Conservation (phyloP, 208 protist species). For the Trypanosoma cruzi region DNA sequence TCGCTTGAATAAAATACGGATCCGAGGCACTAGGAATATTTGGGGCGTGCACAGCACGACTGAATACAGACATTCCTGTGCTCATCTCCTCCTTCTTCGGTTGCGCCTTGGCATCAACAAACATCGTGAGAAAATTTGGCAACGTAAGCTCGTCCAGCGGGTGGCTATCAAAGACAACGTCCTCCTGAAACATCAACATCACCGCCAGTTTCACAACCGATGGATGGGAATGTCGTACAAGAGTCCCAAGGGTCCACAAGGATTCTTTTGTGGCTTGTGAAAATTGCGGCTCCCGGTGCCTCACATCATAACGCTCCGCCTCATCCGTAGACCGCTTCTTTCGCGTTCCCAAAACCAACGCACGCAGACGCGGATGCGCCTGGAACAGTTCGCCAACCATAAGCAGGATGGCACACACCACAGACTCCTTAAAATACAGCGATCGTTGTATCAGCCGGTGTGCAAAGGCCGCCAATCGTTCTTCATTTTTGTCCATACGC, state of each 20-base stretch:
- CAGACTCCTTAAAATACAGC: conserved; percentile 83
- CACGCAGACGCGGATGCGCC: conserved; percentile 53
- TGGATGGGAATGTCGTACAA: conserved; percentile 87
- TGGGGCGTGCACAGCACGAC: conserved; percentile 59
- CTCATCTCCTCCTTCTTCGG: conserved; percentile 28
- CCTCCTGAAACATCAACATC: conserved; percentile 83
- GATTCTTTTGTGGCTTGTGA: conserved; percentile 69
- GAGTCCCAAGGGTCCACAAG: conserved; percentile 79
- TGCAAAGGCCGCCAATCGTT: conserved; percentile 88
- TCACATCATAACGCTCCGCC: conserved; percentile 70
- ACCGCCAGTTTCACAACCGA: conserved; percentile 90
- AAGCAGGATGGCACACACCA: conserved; percentile 89
- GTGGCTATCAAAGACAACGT: conserved; percentile 88
- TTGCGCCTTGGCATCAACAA: conserved; percentile 78
- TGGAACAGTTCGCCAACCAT: conserved; percentile 87
- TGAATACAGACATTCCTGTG: conserved; percentile 80
- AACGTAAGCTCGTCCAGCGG: conserved; percentile 91
- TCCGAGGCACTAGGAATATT: conserved; percentile 84
- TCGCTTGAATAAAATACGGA: conserved; percentile 86
- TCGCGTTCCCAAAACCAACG: conserved; percentile 35
- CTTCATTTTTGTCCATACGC: conserved; percentile 77
- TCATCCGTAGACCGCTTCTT: conserved; percentile 17
- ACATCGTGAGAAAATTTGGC: conserved; percentile 89
- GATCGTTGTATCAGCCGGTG: conserved; percentile 90
- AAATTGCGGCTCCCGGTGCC: conserved; percentile 87